Evolutionary conservation across 352 stramenopile species (phyloP).

Genomic region (Globisporangium carolinianum): DNA sequence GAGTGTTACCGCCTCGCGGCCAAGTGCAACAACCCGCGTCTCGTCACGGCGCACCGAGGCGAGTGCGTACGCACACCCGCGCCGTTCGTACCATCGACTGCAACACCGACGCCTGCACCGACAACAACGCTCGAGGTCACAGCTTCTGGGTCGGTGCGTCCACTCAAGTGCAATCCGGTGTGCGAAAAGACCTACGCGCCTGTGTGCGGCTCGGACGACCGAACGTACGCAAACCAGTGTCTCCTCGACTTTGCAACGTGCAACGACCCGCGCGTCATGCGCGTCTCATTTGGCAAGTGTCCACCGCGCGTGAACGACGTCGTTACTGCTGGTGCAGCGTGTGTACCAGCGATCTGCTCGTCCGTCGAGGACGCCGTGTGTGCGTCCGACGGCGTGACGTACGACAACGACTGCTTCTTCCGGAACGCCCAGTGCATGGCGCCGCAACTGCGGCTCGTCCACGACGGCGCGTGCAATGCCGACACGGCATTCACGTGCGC

Average conservation of each 20-base stretch:
- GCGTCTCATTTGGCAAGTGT: constrained; percentile 38
- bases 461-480: constrained; percentile 37
- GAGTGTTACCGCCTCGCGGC: constrained; percentile 31
- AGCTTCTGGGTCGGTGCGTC: not conserved
- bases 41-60: constrained; percentile 35
- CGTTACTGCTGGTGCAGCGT: constrained; percentile 9
- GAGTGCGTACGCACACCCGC: constrained; percentile 12
- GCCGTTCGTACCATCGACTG: constrained; percentile 10
- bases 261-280: constrained; percentile 23
- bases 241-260: constrained; percentile 44
- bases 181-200: constrained; percentile 37
- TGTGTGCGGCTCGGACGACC: constrained; percentile 51
- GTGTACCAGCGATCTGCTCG: constrained; percentile 33
- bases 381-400: constrained; percentile 27
- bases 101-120: constrained; percentile 1
- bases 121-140: constrained; percentile 5
- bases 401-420: constrained; percentile 28
- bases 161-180: constrained; percentile 36
- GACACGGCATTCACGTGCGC: constrained; percentile 35
- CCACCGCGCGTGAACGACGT: constrained; percentile 12
- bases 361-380: constrained; percentile 23
- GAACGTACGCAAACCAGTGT: constrained; percentile 62
- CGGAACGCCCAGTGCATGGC: constrained; percentile 19
- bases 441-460: constrained; percentile 23
- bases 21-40: constrained; percentile 35